These are phyloP conservation scores for Rhizoctonia solani DNA, from an alignment of 1,284 basidiomycete species.

Conservation along the genomic window DNA sequence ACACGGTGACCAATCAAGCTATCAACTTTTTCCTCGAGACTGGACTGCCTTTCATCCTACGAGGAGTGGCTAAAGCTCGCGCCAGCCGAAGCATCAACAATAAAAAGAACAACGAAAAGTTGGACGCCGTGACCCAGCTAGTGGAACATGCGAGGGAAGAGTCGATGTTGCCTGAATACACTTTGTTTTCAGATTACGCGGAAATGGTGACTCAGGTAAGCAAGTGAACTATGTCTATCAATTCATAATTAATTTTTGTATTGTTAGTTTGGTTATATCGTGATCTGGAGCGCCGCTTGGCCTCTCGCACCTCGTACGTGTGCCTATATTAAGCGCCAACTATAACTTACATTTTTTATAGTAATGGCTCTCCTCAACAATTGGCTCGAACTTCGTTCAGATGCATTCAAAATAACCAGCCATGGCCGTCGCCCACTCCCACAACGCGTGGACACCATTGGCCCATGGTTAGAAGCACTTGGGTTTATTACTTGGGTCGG, in stretches of 20 bases:
- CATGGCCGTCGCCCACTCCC: slow-evolving; percentile 88
- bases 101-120: slow-evolving; percentile 58
- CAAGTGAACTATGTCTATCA: not conserved
- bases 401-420: slow-evolving; percentile 92
- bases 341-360: slow-evolving; percentile 41
- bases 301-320: slow-evolving; percentile 79
- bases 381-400: slow-evolving; percentile 87
- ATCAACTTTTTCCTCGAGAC: slow-evolving; percentile 83
- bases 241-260: slow-evolving; percentile 25
- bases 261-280: slow-evolving; percentile 85
- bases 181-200: slow-evolving; percentile 81
- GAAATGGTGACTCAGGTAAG: slow-evolving; percentile 82
- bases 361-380: slow-evolving; percentile 83
- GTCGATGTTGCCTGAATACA: slow-evolving; percentile 80
- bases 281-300: slow-evolving; percentile 94
- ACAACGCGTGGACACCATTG: slow-evolving; percentile 84
- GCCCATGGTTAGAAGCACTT: slow-evolving; percentile 90
- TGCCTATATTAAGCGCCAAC: slow-evolving; percentile 13
- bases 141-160: slow-evolving; percentile 78
- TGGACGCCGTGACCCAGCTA: slow-evolving; percentile 65
- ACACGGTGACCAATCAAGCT: slow-evolving; percentile 90
- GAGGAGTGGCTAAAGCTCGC: slow-evolving; percentile 54
- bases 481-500: slow-evolving; percentile 88
- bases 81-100: slow-evolving; percentile 42
- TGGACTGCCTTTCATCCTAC: slow-evolving; percentile 78